Evolutionary conservation across 495 filamentous ascomycete species (phyloP).

Genomic region (Penicillium coprophilum): DNA sequence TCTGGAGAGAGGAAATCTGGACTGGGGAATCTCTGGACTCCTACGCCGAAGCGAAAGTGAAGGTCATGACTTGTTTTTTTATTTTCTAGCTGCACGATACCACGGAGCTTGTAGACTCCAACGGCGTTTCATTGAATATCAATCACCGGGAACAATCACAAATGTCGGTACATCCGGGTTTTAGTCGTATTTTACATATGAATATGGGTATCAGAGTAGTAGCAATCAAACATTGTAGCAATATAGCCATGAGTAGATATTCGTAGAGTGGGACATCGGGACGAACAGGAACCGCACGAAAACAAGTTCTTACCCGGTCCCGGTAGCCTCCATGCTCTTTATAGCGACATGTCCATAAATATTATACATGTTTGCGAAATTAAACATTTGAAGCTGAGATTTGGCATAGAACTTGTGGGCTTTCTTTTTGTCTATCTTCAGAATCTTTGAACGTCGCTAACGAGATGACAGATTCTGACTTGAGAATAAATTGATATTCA

Average conservation of each 20-base stretch:
- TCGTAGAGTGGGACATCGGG: constrained; percentile 13
- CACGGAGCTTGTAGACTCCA: neutral
- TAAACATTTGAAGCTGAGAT: neutral
- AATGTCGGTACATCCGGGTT: neutral
- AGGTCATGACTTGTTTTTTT: constrained; percentile 10
- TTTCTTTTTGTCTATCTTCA: too few relatives aligned
- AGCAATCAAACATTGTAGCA: too few relatives aligned
- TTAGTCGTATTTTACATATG: neutral
- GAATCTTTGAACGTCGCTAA: neutral
- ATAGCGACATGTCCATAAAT: neutral
- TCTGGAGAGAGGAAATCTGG: constrained; percentile 35
- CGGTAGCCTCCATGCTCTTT: constrained; percentile 9
- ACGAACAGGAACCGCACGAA: constrained; percentile 21
- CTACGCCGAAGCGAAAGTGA: constrained; percentile 48
- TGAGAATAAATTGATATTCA: neutral
- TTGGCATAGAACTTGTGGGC: neutral
- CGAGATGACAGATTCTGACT: neutral
- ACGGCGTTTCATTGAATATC: neutral
- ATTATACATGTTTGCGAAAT: neutral
- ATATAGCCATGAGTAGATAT: too few relatives aligned
- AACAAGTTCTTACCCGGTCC: constrained; percentile 19
- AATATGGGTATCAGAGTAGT: neutral
- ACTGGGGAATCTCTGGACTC: constrained; percentile 56
- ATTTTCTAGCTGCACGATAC: constrained; percentile 4
- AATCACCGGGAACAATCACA: neutral